Percentiles rank a stretch among this genome's conserved stretches.
These are phyloP conservation scores for Penicillium riverlandense DNA, from an alignment of 495 filamentous ascomycete species.

Conservation along the genomic window DNA sequence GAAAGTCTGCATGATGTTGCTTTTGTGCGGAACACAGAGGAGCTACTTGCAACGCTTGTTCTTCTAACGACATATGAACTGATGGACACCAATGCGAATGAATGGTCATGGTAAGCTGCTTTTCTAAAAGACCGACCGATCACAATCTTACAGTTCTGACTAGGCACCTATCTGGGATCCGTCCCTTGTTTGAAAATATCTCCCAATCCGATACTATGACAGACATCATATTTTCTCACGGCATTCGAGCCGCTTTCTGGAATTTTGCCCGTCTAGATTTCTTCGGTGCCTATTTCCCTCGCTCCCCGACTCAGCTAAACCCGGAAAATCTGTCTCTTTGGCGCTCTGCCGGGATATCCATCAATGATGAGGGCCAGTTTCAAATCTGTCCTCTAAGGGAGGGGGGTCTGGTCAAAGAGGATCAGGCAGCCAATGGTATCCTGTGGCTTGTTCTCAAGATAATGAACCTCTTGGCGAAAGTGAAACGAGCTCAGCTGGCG, in stretches of 20 bases:
- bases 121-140: no score
- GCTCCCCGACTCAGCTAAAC: slow-evolving; percentile 24
- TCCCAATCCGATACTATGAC: slow-evolving; percentile 4
- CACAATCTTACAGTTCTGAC: not conserved
- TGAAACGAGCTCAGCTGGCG: slow-evolving; percentile 28
- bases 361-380: slow-evolving; percentile 24
- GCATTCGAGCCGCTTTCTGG: slow-evolving; percentile 32
- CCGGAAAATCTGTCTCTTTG: slow-evolving; percentile 25
- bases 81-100: slow-evolving; percentile 25
- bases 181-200: slow-evolving; percentile 22
- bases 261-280: slow-evolving; percentile 35
- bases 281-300: slow-evolving; percentile 29
- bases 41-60: slow-evolving; percentile 20
- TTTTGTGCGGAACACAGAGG: slow-evolving; percentile 23
- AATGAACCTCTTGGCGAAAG: slow-evolving; percentile 31
- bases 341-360: slow-evolving; percentile 28
- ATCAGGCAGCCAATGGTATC: slow-evolving; percentile 26
- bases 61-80: slow-evolving; percentile 29
- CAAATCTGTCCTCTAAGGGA: not conserved
- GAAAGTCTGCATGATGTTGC: slow-evolving; percentile 4
- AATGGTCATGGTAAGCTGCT: slow-evolving; percentile 34
- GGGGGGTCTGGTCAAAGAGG: slow-evolving; percentile 17
- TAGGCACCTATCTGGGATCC: slow-evolving; percentile 28
- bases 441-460: slow-evolving; percentile 31
- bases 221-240: slow-evolving; percentile 19